These are phyloP conservation scores for Phialophora chinensis DNA, from an alignment of 2,329 filamentous ascomycete genomes.

Conservation along the genomic window DNA sequence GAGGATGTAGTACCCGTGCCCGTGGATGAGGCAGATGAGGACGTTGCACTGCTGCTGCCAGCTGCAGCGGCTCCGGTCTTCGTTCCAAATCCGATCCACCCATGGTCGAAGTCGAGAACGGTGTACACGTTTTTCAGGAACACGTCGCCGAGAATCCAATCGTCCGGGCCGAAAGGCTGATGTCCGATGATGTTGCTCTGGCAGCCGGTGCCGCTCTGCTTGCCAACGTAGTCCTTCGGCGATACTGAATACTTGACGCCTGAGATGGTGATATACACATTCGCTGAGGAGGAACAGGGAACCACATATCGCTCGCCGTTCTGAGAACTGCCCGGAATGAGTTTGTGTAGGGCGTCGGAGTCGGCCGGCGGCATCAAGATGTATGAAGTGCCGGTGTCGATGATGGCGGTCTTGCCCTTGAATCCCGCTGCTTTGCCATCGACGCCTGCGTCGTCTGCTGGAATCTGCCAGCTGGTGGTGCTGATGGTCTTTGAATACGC, in stretches of 20 bases:
- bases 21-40: slow-evolving; percentile 58
- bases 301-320: slow-evolving; percentile 67
- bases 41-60: slow-evolving; percentile 59
- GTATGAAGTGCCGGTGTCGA: slow-evolving; percentile 84
- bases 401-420: slow-evolving; percentile 68
- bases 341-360: slow-evolving; percentile 69
- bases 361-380: slow-evolving; percentile 73
- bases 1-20: slow-evolving; percentile 65
- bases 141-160: slow-evolving; percentile 83
- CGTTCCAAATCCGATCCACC: slow-evolving; percentile 45
- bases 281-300: slow-evolving; percentile 70
- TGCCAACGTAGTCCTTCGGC: slow-evolving; percentile 71
- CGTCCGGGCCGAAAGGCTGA: slow-evolving; percentile 64
- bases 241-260: slow-evolving; percentile 70
- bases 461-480: slow-evolving; percentile 70
- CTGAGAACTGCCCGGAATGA: slow-evolving; percentile 66
- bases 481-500: slow-evolving; percentile 65
- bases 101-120: slow-evolving; percentile 76
- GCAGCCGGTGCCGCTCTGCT: slow-evolving; percentile 48
- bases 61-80: slow-evolving; percentile 20
- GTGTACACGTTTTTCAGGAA: slow-evolving; percentile 91
- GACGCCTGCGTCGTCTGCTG: slow-evolving; percentile 69
- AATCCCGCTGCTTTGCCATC: slow-evolving; percentile 62
- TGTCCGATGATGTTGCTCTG: slow-evolving; percentile 76
- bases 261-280: slow-evolving; percentile 71